Percentiles rank a stretch among this genome's conserved stretches.
These are phyloP conservation scores for Filobasidium wieringae DNA, from an alignment of 768 basidiomycete genomes.

Conservation along the genomic window DNA sequence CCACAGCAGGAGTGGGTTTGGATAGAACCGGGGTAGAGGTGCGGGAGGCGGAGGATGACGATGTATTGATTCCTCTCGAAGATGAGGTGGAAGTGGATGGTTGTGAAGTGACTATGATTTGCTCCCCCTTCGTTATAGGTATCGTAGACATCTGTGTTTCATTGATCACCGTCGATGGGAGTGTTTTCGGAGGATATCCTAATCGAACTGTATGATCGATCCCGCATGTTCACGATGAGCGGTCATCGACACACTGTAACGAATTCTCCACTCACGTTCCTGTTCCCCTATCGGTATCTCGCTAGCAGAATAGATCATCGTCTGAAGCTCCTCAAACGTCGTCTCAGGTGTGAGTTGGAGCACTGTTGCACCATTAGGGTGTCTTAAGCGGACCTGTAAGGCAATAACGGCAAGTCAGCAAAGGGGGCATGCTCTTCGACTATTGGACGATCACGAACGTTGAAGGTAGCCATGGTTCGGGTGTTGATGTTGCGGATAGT, in stretches of 20 bases:
- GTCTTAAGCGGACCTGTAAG: constrained; percentile 55
- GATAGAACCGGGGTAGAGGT: not conserved
- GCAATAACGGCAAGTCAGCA: not conserved
- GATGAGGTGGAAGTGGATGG: constrained; percentile 9
- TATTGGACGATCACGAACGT: too few species aligned
- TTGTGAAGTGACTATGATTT: constrained; percentile 58
- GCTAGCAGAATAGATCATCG: constrained; percentile 54
- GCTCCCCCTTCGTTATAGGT: constrained; percentile 66
- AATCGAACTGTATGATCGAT: constrained; percentile 30
- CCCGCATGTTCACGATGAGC: not conserved
- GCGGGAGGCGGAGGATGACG: not conserved
- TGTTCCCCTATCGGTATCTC: constrained; percentile 66
- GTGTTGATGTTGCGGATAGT: too few species aligned
- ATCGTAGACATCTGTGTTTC: constrained; percentile 60
- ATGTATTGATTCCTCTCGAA: not conserved
- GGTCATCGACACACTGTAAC: not conserved
- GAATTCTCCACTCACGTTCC: constrained; percentile 46
- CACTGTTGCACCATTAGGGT: constrained; percentile 71
- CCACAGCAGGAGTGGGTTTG: too few species aligned
- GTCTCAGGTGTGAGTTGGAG: constrained; percentile 53
- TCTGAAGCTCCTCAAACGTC: constrained; percentile 61
- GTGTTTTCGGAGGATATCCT: constrained; percentile 70
- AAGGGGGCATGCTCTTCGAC: not conserved
- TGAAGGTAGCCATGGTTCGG: not conserved
- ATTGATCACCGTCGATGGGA: constrained; percentile 40